Percentiles rank a stretch among this genome's conserved stretches.
Evolutionary conservation across 192 early-diverging fungal genomes (phyloP).

Genomic region (Coemansia sp.): DNA sequence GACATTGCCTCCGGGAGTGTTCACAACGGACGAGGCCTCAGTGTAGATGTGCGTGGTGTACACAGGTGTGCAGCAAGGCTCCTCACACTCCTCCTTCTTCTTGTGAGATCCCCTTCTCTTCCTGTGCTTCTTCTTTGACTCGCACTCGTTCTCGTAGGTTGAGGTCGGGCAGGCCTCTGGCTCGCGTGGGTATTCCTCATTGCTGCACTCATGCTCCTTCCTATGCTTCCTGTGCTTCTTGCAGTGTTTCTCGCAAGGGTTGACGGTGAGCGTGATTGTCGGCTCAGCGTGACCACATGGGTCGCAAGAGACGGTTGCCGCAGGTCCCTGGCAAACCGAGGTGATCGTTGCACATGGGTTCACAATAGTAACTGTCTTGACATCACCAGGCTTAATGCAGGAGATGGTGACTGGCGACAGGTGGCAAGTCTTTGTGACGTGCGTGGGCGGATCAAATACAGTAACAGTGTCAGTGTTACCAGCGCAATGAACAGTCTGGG

Average conservation of each 20-base stretch:
- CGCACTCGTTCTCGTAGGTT: conserved; percentile 15
- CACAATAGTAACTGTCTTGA: conserved; percentile 50
- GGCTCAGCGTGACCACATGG: conserved; percentile 31
- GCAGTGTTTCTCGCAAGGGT: conserved; percentile 39
- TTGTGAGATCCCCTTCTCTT: conserved; percentile 16
- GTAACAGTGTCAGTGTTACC: conserved; percentile 29
- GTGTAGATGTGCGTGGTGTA: conserved; percentile 55
- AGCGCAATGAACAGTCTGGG: conserved; percentile 36
- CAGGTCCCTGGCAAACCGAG: conserved; percentile 27
- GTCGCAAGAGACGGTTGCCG: conserved; percentile 31
- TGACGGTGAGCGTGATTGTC: conserved; percentile 50
- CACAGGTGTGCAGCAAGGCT: conserved; percentile 26
- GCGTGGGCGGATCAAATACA: conserved; percentile 24
- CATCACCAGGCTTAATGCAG: conserved; percentile 43
- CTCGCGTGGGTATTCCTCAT: conserved; percentile 19
- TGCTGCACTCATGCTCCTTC: conserved; percentile 8
- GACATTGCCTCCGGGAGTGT: conserved; percentile 38
- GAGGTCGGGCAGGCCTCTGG: conserved; percentile 13
- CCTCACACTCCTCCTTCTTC: conserved; percentile 22
- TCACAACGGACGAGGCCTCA: conserved; percentile 47
- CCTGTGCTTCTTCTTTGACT: conserved; percentile 29
- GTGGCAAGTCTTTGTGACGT: conserved; percentile 50
- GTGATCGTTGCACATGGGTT: conserved; percentile 44
- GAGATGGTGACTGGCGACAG: conserved; percentile 48
- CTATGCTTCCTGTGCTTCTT: conserved; percentile 33